A percentile compares a stretch with the other conserved stretches of the same genome.
phyloP scores from a whole-genome alignment of 352 stramenopile genomes.

The Phytopythium montanum region DNA sequence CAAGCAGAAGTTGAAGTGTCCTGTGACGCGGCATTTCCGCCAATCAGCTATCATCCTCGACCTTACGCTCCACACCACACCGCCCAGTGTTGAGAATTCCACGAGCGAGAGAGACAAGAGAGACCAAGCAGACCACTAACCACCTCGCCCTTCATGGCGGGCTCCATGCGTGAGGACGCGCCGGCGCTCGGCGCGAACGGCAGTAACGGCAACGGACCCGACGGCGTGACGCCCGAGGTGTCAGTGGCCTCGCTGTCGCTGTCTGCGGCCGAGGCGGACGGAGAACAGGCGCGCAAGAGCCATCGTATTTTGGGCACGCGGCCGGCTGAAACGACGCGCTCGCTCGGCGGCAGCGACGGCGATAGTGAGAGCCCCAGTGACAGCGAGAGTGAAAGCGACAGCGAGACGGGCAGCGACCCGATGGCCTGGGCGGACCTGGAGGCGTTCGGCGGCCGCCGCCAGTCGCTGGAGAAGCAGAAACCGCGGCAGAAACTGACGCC shows the following conservation, averaged over 20 bases:
- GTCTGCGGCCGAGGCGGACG: neutral
- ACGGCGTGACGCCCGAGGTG: neutral
- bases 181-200: neutral
- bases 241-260: neutral
- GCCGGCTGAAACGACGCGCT: conserved; percentile 1
- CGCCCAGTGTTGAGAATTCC: conserved; percentile 6
- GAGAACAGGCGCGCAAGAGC: conserved; percentile 6
- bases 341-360: conserved; percentile 11
- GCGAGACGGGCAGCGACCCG: conserved; percentile 13
- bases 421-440: conserved; percentile 48
- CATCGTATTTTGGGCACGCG: conserved; percentile 31
- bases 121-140: conserved; percentile 1
- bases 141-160: conserved; percentile 13
- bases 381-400: conserved; percentile 7
- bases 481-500: conserved; percentile 25
- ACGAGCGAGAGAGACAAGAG: conserved; percentile 2
- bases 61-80: too few species aligned
- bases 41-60: too few species aligned
- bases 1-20: too few species aligned
- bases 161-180: neutral
- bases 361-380: conserved; percentile 11
- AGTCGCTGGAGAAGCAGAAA: conserved; percentile 37
- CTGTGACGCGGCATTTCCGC: too few species aligned
- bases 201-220: neutral
- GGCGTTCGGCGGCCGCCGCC: conserved; percentile 40